Conservation (phyloP, 176 grass and related monocot species). For the Musa acuminata region DNA sequence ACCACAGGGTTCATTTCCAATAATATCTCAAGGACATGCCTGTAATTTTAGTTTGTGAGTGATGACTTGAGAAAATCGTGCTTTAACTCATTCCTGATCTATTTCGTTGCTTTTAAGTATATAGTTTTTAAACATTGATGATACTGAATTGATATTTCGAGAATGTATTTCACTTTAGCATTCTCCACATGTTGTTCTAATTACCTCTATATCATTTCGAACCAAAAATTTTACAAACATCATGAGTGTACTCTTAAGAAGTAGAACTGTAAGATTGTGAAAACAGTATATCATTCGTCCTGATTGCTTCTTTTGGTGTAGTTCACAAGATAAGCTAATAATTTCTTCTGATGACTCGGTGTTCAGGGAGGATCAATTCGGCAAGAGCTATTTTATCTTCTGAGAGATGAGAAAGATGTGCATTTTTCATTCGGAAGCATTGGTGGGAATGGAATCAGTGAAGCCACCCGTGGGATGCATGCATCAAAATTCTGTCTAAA, state of each 20-base stretch:
- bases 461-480: conserved; percentile 10
- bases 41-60: too few relatives aligned
- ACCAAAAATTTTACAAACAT: neutral
- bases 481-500: conserved; percentile 15
- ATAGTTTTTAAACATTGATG: neutral
- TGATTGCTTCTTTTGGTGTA: neutral
- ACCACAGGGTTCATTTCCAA: neutral
- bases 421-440: conserved; percentile 22
- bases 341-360: neutral
- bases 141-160: neutral
- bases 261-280: neutral
- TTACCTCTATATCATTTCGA: neutral
- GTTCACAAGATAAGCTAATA: neutral
- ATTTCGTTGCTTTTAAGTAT: too few relatives aligned
- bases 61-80: too few relatives aligned
- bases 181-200: neutral
- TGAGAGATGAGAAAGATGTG: conserved; percentile 20
- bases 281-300: too few relatives aligned
- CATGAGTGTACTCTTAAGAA: neutral
- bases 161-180: neutral
- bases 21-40: too few relatives aligned
- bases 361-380: neutral
- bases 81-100: too few relatives aligned
- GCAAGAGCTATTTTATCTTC: conserved; percentile 14
- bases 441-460: neutral